Evolutionary conservation across 1,284 basidiomycete species (phyloP).

Genomic region (Puccinia hordei): DNA sequence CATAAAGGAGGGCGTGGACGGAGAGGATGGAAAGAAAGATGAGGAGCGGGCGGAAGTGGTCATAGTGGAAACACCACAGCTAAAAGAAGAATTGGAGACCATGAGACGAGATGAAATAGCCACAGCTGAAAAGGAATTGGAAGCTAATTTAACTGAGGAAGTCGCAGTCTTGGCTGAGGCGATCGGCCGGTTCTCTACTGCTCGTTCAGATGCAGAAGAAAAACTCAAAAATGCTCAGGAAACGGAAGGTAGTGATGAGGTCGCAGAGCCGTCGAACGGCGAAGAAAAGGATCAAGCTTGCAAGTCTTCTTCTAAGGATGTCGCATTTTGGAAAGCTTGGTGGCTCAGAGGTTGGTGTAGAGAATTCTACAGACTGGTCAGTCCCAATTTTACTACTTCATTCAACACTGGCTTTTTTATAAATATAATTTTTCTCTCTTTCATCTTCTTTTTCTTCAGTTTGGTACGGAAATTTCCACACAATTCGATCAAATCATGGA

Average conservation of each 20-base stretch:
- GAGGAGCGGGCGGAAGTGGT: slow-evolving; percentile 3
- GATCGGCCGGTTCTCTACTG: not conserved
- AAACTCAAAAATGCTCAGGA: slow-evolving; percentile 62
- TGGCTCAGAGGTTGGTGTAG: slow-evolving; percentile 83
- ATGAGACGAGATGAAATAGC: slow-evolving; percentile 29
- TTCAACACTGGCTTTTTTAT: not conserved
- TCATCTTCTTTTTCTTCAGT: not conserved
- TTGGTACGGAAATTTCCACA: slow-evolving; percentile 31
- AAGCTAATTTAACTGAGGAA: slow-evolving; percentile 33
- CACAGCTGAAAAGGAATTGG: slow-evolving; percentile 12
- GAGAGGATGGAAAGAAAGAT: slow-evolving; percentile 43
- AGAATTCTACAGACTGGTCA: slow-evolving; percentile 75
- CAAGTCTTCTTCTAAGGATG: not conserved
- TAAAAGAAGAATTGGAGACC: slow-evolving; percentile 26
- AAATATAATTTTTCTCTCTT: not conserved
- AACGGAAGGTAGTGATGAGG: slow-evolving; percentile 55
- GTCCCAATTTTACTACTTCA: slow-evolving; percentile 57
- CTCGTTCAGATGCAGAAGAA: slow-evolving; percentile 29
- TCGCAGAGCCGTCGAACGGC: slow-evolving; percentile 72
- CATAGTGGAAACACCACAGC: not conserved
- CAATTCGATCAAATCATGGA: slow-evolving; percentile 25
- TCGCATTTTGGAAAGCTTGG: slow-evolving; percentile 69
- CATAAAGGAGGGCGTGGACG: slow-evolving; percentile 18
- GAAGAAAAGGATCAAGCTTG: slow-evolving; percentile 69
- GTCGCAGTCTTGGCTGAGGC: slow-evolving; percentile 33